Base-by-base conservation (phyloP, 1,284 basidiomycete species). In the Ganoderma sinense region DNA sequence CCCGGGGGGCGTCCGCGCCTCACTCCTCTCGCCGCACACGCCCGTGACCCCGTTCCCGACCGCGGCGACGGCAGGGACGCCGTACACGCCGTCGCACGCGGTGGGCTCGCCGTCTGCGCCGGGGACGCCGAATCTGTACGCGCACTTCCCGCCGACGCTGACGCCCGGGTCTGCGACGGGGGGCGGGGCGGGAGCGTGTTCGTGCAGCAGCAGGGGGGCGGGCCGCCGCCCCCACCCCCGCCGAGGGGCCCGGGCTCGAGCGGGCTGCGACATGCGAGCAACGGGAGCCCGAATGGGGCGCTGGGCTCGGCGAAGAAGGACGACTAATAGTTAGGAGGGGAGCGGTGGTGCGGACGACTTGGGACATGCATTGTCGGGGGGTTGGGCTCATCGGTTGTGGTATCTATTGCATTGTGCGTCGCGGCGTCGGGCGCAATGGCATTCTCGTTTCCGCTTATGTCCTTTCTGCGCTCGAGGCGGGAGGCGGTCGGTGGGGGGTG, bases 291-390 rank as follows among this genome's bases (percentile, higher is more conserved):
- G 53, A 41, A 63, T 45, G 65, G 40, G 62, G 43, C 65, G 55
- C 59, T 71, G 26, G 66, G 66, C 61, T 61, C 75, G 73, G 65
- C 68, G 53, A 86, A 82, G 78, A 87, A 87, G 80, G 84, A 83
- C 70, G 85, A 87, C 77, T 86, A 75, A 80, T 58, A 8, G 39
- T 3, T 6, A 29, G 29, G 53, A 33, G 4, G 29, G 40, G 16
- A 13, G n/a, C n/a, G n/a, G n/a, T n/a, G 40, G n/a, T n/a, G n/a
- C n/a, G n/a, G n/a, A n/a, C n/a, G n/a, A n/a, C n/a, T n/a, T n/a
- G n/a, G n/a, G n/a, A n/a, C n/a, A n/a, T n/a, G n/a, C n/a, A n/a
- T n/a, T n/a, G n/a, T n/a, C n/a, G 33, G 33, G 33, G 56, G 33
- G n/a, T 39, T 18, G 4, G 18, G 55, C 29, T 1, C 55, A 36